Base-by-base conservation (phyloP, 2,329 filamentous ascomycete genomes). In the Fusarium chuoi region DNA sequence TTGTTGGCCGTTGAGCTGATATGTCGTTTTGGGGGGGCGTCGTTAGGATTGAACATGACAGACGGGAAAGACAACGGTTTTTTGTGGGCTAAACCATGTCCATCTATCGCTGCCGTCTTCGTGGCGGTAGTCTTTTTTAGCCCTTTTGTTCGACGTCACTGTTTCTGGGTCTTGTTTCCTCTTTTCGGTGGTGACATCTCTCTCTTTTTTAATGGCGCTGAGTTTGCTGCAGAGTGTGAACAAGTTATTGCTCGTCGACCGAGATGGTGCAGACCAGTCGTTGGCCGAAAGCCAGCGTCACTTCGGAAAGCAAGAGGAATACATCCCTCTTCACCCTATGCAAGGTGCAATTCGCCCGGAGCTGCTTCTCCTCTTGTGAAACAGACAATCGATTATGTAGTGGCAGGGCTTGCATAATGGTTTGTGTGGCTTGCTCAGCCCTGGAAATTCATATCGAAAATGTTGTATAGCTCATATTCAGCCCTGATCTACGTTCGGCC, bases 1-100 rank as follows among this genome's bases (percentile, higher is more conserved):
- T 57, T 48, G 67, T 74, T 74, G 67, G 71, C 71, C 67, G 71
- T 74, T 74, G 58, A 67, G 63, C 68, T 74, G 71, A 74, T 74
- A 74, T 74, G 71, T 71, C 67, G 68, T 74, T 74, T 68, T 61
- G 55, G 62, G 51, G 49, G 63, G 51, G 62, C 70, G 62, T 71
- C 69, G 48, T 70, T 65, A 61, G 59, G 57, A 66, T 68, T 66
- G 55, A 57, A 65, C 64, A 60, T 62, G 73, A 71, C 30, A 14
- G 55, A 54, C 51, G 41, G 41, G 64, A 65, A 73, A 67, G 64
- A 57, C 70, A 77, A 77, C 72, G 71, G 74, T 58, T 75, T 77
- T 77, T 77, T 72, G 67, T 77, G 75, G 75, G 70, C 44, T 76
- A 42, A 58, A 61, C 65, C 60, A 59, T 63, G 62, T 15, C 28